Evolutionary conservation across 495 filamentous ascomycete species (phyloP).

Genomic region (Podospora bellae-mahoneyi): DNA sequence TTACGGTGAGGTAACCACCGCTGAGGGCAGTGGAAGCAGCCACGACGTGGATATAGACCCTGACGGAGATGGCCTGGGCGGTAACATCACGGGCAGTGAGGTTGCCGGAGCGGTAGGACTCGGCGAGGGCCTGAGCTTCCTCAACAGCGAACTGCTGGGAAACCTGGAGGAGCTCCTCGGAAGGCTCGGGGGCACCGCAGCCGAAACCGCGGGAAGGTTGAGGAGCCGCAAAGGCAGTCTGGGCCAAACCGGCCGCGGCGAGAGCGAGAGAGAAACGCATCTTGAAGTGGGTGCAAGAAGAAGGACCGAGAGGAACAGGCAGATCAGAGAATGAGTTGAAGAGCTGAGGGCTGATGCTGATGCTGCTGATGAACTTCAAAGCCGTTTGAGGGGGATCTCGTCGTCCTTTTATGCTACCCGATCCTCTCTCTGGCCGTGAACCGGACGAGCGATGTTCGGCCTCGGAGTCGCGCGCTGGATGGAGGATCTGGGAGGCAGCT

Average conservation of each 20-base stretch:
- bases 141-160: constrained; percentile 32
- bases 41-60: constrained; percentile 63
- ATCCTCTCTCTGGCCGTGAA: constrained; percentile 1
- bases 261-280: constrained; percentile 42
- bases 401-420: neutral
- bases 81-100: constrained; percentile 9
- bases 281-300: constrained; percentile 10
- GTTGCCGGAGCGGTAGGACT: constrained; percentile 5
- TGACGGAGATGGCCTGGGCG: constrained; percentile 38
- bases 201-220: constrained; percentile 15
- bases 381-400: neutral
- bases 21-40: constrained; percentile 41
- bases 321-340: constrained; percentile 11
- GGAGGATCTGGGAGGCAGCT: neutral
- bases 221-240: constrained; percentile 31
- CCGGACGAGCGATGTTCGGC: neutral
- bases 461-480: neutral
- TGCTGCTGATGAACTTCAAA: neutral
- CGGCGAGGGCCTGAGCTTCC: constrained; percentile 18
- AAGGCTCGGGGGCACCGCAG: constrained; percentile 45
- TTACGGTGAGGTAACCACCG: constrained; percentile 51
- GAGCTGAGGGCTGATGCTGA: neutral
- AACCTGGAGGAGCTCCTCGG: constrained; percentile 32
- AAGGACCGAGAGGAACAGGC: constrained; percentile 8
- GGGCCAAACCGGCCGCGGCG: constrained; percentile 30